Percentiles rank a stretch among this genome's conserved stretches.
Evolutionary conservation across 176 grass and related monocot species (phyloP).

Genomic region (Luzula sylvatica): DNA sequence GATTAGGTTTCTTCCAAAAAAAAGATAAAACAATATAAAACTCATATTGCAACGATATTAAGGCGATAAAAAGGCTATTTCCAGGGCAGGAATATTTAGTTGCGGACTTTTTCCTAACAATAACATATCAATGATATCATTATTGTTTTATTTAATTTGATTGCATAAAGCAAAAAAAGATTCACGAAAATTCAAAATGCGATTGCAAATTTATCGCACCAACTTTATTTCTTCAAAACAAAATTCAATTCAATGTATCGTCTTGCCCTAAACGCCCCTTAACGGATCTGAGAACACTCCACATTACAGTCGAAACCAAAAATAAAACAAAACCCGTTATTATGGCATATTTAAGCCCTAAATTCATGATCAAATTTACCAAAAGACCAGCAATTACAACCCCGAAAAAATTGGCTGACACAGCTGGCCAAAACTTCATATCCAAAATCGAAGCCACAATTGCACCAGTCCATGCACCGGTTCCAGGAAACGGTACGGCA

Average conservation of each 20-base stretch:
- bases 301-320: slow-evolving; percentile 68
- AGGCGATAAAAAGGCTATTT: too few relatives aligned
- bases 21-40: too few relatives aligned
- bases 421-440: slow-evolving; percentile 65
- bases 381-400: slow-evolving; percentile 61
- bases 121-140: too few relatives aligned
- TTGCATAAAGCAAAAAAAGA: neutral
- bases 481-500: slow-evolving; percentile 80
- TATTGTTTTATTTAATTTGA: neutral
- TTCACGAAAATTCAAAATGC: neutral
- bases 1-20: too few relatives aligned
- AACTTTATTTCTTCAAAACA: too few relatives aligned
- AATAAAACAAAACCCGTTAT: slow-evolving; percentile 48
- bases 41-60: too few relatives aligned
- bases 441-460: slow-evolving; percentile 69
- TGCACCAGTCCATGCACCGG: slow-evolving; percentile 77
- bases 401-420: slow-evolving; percentile 71
- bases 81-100: too few relatives aligned
- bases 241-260: slow-evolving; percentile 26
- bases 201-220: neutral
- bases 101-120: too few relatives aligned
- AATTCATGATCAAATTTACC: slow-evolving; percentile 82
- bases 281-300: slow-evolving; percentile 57
- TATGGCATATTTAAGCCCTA: slow-evolving; percentile 60
- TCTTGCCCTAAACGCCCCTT: slow-evolving; percentile 34